Base-by-base conservation (phyloP, 371 early-diverging fungal genomes). In the Mucor velutinosus region DNA sequence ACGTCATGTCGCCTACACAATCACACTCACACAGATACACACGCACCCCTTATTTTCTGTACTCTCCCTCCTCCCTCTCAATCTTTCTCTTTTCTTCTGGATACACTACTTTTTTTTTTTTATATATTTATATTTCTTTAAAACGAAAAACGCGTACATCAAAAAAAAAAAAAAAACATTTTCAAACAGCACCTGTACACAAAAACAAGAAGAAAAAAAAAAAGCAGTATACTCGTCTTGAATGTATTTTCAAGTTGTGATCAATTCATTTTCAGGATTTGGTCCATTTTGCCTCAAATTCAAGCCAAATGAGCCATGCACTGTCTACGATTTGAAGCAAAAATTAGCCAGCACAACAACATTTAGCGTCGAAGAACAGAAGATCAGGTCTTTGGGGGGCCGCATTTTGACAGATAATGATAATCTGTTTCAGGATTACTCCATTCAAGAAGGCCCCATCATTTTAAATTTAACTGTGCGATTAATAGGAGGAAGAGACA, bases 221-320 rank as follows among this genome's bases (percentile, higher is more conserved):
- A n/a, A n/a, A n/a, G n/a, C n/a, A n/a, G n/a, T 11, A 25, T 6
- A 51, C 7, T 51, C 14, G 51, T 51, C 23, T 51, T 58, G 29
- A 45, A 70, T 70, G 70, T 60, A 64, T 41, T 62, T 56, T 58
- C 72, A 72, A 72, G 72, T 68, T 5, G 53, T 72, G 41, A 61
- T 72, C 8, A 72, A 72, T 53, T 72, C 72, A 23, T 72, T 67
- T 65, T 60, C 58, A 27, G 72, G 72, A 14, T 63, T 60, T 58
- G 72, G 72, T 14, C 67, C 72, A 21, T 64, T 68, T 41, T 72
- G 72, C 53, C 39, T 72, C 29, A 30, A 53, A 33, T 72, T 72
- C 39, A 37, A 37, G 7, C 14, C 45, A 1, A 23, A 58, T 25
- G 62, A 67, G 8, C 53, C 39, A 14, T 63, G 62, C 30, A 72